A percentile compares a stretch with the other conserved stretches of the same genome.
phyloP scores from a whole-genome alignment of 805 yeast genomes.

The Hanseniaspora mollemarum region DNA sequence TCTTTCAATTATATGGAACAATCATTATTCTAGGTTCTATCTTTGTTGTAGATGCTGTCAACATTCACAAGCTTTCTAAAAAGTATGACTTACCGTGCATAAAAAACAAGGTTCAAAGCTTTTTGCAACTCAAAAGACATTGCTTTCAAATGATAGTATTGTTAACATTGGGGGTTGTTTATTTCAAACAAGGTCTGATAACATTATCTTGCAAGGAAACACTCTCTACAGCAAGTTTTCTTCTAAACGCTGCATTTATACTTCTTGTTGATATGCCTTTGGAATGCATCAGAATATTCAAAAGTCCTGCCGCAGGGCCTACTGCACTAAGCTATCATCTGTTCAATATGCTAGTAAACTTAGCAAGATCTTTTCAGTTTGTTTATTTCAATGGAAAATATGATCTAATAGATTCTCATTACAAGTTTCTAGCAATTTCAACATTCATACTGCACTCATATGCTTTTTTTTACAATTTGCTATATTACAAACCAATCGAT shows the following conservation, averaged over 20 bases:
- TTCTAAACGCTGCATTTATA: neutral
- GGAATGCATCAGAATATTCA: constrained; percentile 26
- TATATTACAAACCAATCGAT: constrained; percentile 31
- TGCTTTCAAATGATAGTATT: neutral
- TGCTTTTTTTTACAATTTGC: constrained; percentile 33
- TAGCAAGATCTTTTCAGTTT: constrained; percentile 23
- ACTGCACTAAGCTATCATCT: constrained; percentile 26
- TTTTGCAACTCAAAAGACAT: neutral
- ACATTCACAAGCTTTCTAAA: neutral
- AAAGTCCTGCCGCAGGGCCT: constrained; percentile 25
- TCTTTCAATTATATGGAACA: neutral
- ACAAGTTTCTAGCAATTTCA: constrained; percentile 24
- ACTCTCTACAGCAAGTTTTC: neutral
- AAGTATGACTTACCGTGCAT: neutral
- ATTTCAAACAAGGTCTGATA: neutral
- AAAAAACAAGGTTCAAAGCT: neutral
- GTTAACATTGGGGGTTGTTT: neutral
- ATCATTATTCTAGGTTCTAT: neutral
- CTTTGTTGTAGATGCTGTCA: neutral
- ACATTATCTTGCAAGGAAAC: neutral
- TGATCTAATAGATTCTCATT: constrained; percentile 19
- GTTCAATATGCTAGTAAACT: constrained; percentile 19
- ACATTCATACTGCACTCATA: constrained; percentile 27
- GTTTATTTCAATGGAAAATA: constrained; percentile 20
- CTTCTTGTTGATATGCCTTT: constrained; percentile 22